phyloP scores from a whole-genome alignment of 169 alveolate species.

The Cryptosporidium meleagridis region DNA sequence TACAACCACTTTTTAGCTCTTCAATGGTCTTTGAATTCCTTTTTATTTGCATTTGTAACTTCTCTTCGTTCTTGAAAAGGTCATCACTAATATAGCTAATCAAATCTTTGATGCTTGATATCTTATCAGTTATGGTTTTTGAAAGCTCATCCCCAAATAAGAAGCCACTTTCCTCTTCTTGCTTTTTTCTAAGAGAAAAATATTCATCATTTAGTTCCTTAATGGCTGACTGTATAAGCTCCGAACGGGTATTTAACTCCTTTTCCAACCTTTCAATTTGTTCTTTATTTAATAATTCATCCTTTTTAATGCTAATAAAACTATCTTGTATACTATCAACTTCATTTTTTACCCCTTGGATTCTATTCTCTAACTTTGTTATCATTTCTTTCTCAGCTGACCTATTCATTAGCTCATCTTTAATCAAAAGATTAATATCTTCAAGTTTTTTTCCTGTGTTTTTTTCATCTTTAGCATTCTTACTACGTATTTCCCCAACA shows the following conservation, averaged over 20 bases:
- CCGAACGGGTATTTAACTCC: constrained; percentile 50
- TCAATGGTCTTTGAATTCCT: constrained; percentile 17
- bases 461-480: constrained; percentile 14
- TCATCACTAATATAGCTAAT: constrained; percentile 50
- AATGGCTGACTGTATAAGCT: constrained; percentile 43
- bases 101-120: constrained; percentile 35
- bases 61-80: constrained; percentile 41
- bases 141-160: constrained; percentile 15
- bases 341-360: constrained; percentile 25
- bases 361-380: constrained; percentile 19
- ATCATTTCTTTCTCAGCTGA: background rate
- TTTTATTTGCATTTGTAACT: constrained; percentile 40
- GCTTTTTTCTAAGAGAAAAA: constrained; percentile 3
- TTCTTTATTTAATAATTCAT: constrained; percentile 9
- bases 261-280: constrained; percentile 27
- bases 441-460: constrained; percentile 18
- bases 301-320: background rate
- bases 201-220: constrained; percentile 38
- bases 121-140: constrained; percentile 12
- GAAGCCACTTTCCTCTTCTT: constrained; percentile 5
- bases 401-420: constrained; percentile 28
- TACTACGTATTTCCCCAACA: constrained; percentile 24
- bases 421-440: constrained; percentile 40
- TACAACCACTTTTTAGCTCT: constrained; percentile 18
- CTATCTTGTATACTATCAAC: constrained; percentile 22